A percentile compares a stretch with the other conserved stretches of the same genome.
These are phyloP conservation scores for Pichia manshurica DNA, from an alignment of 805 yeast genomes.

Conservation along the genomic window DNA sequence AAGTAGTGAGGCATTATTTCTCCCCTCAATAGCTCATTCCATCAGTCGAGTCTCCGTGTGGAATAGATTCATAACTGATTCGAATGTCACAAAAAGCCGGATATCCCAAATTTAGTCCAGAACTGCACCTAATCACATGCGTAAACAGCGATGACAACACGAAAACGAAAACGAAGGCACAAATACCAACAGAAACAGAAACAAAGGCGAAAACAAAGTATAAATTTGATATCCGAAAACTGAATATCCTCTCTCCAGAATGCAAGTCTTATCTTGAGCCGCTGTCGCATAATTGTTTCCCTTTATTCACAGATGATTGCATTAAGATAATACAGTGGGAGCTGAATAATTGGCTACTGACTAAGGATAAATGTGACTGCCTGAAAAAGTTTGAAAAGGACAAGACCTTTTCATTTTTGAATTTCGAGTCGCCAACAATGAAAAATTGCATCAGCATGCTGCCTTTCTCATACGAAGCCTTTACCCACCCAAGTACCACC, in stretches of 20 bases:
- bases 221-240: conserved; percentile 14
- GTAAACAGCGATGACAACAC: too few relatives aligned
- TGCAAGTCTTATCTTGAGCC: conserved; percentile 21
- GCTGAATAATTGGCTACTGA: conserved; percentile 29
- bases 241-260: conserved; percentile 15
- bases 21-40: too few relatives aligned
- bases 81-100: conserved; percentile 1
- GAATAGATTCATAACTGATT: neutral
- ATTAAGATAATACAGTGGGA: conserved; percentile 38
- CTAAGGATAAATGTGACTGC: conserved; percentile 25
- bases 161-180: neutral
- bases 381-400: neutral
- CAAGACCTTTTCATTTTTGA: neutral
- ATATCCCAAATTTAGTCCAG: conserved; percentile 23
- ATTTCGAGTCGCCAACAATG: conserved; percentile 28
- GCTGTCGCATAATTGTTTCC: conserved; percentile 32
- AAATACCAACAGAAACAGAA: neutral
- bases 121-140: conserved; percentile 15
- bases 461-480: conserved; percentile 48
- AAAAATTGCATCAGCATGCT: conserved; percentile 25
- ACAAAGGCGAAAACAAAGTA: neutral
- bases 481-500: conserved; percentile 46
- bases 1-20: too few relatives aligned
- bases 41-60: too few relatives aligned
- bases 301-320: conserved; percentile 41